Conservation (phyloP, 1,284 basidiomycete species). For the Flammula alnicola region DNA sequence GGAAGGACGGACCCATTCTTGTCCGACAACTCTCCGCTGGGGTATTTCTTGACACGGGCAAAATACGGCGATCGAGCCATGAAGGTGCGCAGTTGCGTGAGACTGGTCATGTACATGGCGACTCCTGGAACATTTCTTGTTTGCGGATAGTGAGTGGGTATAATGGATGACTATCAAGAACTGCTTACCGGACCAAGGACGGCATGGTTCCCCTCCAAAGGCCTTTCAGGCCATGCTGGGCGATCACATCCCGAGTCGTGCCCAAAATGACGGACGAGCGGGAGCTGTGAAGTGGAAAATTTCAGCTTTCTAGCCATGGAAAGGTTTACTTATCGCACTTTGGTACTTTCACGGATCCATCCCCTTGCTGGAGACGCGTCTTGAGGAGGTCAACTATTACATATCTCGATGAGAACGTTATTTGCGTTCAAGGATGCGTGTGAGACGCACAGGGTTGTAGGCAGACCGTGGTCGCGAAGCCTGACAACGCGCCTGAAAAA, state of each 20-base stretch:
- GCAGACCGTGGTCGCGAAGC: slow-evolving; percentile 71
- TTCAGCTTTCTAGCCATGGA: slow-evolving; percentile 1
- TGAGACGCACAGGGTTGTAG: slow-evolving; percentile 73
- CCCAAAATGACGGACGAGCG: slow-evolving; percentile 50
- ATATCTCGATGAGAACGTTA: slow-evolving; percentile 6
- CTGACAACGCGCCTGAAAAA: slow-evolving; percentile 68
- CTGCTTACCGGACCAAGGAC: slow-evolving; percentile 71
- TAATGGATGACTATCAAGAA: background rate
- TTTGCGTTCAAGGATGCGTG: slow-evolving; percentile 1
- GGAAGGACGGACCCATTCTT: slow-evolving; percentile 66
- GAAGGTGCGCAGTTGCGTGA: slow-evolving; percentile 76
- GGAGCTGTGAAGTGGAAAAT: slow-evolving; percentile 18
- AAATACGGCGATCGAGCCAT: slow-evolving; percentile 76
- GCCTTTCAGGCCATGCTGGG: slow-evolving; percentile 64
- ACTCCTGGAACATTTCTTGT: slow-evolving; percentile 92
- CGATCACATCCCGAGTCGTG: slow-evolving; percentile 64
- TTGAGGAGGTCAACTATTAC: slow-evolving; percentile 82
- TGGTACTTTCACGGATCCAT: slow-evolving; percentile 41
- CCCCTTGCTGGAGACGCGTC: slow-evolving; percentile 84
- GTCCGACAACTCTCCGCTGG: slow-evolving; percentile 27
- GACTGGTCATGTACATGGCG: slow-evolving; percentile 88
- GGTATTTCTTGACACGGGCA: slow-evolving; percentile 39
- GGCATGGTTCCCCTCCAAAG: slow-evolving; percentile 89
- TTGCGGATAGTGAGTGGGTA: slow-evolving; percentile 1
- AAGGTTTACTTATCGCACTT: slow-evolving; percentile 36